Evolutionary conservation across 2,329 filamentous ascomycete genomes (phyloP).

Genomic region (Plectosphaerella cucumerina): DNA sequence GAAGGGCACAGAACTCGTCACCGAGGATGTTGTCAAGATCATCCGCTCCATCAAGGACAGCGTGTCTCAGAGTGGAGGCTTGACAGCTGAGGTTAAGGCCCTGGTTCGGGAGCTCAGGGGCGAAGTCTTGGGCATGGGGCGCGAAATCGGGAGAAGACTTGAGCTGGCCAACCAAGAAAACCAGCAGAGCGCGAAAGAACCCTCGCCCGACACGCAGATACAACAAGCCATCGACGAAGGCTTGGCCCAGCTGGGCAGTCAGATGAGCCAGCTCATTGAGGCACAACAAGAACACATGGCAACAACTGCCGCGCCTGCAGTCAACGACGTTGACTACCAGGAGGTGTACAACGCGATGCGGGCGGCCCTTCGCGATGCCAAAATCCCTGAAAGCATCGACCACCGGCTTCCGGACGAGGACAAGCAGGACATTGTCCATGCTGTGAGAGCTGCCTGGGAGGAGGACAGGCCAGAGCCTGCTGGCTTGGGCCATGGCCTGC

Average conservation of each 20-base stretch:
- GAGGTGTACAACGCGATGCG: conserved; percentile 85
- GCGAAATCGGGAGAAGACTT: conserved; percentile 83
- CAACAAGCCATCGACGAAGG: conserved; percentile 75
- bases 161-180: conserved; percentile 54
- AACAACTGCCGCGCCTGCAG: conserved; percentile 57
- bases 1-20: conserved; percentile 53
- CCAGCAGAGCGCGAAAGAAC: conserved; percentile 33
- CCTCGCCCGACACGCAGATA: conserved; percentile 62
- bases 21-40: conserved; percentile 77
- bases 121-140: conserved; percentile 91
- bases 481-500: conserved; percentile 82
- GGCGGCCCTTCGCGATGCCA: conserved; percentile 63
- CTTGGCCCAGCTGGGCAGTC: conserved; percentile 75
- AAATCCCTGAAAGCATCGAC: conserved; percentile 40
- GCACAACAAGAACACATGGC: conserved; percentile 63
- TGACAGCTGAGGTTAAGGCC: conserved; percentile 89
- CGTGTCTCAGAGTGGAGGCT: conserved; percentile 78
- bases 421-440: conserved; percentile 79
- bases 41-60: conserved; percentile 88
- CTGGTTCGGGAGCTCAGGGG: conserved; percentile 84
- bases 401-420: conserved; percentile 48
- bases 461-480: conserved; percentile 92
- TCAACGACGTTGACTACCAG: conserved; percentile 65
- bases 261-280: conserved; percentile 74
- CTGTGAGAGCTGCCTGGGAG: conserved; percentile 88